Base-by-base conservation (phyloP, 2,329 filamentous ascomycete genomes). In the Massarina eburnea region DNA sequence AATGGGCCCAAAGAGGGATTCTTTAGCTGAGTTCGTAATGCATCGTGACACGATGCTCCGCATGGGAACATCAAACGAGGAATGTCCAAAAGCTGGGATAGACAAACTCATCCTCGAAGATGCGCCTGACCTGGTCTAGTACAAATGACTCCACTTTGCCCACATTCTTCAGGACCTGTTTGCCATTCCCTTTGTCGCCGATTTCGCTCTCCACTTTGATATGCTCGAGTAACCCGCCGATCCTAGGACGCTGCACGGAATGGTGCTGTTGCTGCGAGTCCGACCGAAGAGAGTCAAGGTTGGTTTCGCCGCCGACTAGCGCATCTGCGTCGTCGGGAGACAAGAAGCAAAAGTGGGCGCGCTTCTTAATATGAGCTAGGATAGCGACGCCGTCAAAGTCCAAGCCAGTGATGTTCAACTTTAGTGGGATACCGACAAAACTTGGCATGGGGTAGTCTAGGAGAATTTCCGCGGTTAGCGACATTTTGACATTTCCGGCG, bases 51-150 rank as follows among this genome's bases (percentile, higher is more conserved):
- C 33, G 24, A 50, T 27, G 19, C 24, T 17, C 32, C 19, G 12
- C 21, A 18, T 34, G 41, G 20, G 29, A 8, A 33, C 35, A 45
- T 68, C 56, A 96, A 35, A 97, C 86, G 60, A 99, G 75, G 70
- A 97, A 96, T 1, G 92, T 97, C 91, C 92, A 97, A 72, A 95
- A 97, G 71, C 91, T 96, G 35, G 94, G 94, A 73, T 95, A 97
- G 51, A 97, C 91, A 73, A 97, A 94, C 70, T 99, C 94, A 67
- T 97, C 94, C 72, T 99, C 94, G 64, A 99, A 97, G 59, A 99
- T 97, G 64, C 91, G 83, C 66, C 92, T 84, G 51, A 99, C 94
- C 72, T 97, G 92, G 69, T 97, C 92, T 48, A 99, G 78, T 45
- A 99, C 90, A 69, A 99, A 99, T 61, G 90, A 88, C 75, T 99